Evolutionary conservation across 164 flowering plant species (phyloP), one percentile per base, ranked within the genome.

Genomic region (Vitis labrusca): DNA sequence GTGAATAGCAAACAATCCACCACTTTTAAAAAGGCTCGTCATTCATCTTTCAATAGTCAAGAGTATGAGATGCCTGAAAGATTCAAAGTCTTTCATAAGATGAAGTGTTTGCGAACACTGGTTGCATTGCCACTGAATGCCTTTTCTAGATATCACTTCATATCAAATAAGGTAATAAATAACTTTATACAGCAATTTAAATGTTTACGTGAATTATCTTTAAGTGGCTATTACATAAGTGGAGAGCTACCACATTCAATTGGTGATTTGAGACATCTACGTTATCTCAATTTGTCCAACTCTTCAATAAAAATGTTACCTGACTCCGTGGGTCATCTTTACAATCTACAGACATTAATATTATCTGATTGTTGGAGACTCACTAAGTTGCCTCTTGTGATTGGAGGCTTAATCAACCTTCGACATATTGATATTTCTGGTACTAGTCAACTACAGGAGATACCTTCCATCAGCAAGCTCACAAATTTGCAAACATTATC

Each of bases 251-350:
- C 67, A 2, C 16, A 8, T 8, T 62, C 37, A 1, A 44, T 55
- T 6, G 66, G 67, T 10, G 47, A 70, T 5, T 37, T 70, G 50
- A 62, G 53, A 37, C 73, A 61, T 32, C n/a, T 70, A 10, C 53
- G 73, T 27, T 62, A 62, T 62, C 47, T 70, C 8, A 29, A 63
- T 30, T n/a, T 70, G 3, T 52, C 67, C 13, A 4, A 30, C 9
- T 14, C 10, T 17, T 1, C 0, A 0, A 59, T 70, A 2, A 32
- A 1, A 53, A 62, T 5, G 11, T 37, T 70, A 0, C 73, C 73
- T 0, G 10, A 12, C 3, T 70, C 73, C 11, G 63, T 63, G 4
- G 7, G 55, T 2, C 44, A 53, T 52, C 30, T 70, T 6, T 8
- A 6, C 8, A 49, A 52, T 50, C 53, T 63, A 23, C 66, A 70